Evolutionary conservation across 805 yeast species (phyloP).

Genomic region (Huiozyma sinensis): DNA sequence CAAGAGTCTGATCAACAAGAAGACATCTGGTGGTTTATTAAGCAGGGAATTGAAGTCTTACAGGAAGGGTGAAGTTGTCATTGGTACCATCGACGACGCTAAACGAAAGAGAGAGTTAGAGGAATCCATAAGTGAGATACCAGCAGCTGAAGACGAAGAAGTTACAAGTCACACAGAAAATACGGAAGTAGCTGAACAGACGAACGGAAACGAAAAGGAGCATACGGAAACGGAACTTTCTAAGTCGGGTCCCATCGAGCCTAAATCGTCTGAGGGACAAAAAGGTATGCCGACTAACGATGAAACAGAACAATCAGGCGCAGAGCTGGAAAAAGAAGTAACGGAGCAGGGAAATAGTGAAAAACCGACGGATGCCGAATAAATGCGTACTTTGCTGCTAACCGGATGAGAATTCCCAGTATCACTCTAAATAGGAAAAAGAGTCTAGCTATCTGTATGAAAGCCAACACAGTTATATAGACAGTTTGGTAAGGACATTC

Average conservation of each 20-base stretch:
- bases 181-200: background rate
- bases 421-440: too few species aligned
- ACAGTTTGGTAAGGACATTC: too few species aligned
- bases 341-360: too few species aligned
- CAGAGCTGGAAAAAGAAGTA: background rate
- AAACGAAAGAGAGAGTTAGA: slow-evolving; percentile 28
- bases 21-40: slow-evolving; percentile 38
- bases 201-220: background rate
- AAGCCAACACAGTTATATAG: too few species aligned
- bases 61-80: slow-evolving; percentile 59
- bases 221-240: background rate
- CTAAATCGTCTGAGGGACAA: background rate
- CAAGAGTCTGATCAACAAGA: slow-evolving; percentile 29
- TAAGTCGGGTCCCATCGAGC: background rate
- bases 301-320: background rate
- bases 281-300: background rate
- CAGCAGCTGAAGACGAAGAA: background rate
- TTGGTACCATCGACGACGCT: slow-evolving; percentile 44
- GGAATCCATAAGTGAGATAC: background rate
- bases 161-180: background rate
- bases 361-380: too few species aligned
- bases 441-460: too few species aligned
- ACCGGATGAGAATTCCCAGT: too few species aligned
- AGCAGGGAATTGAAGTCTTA: slow-evolving; percentile 31
- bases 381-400: too few species aligned